Percentiles rank a stretch among this genome's conserved stretches.
These are phyloP conservation scores for Metschnikowia aberdeeniae DNA, from an alignment of 805 yeast genomes.

Conservation along the genomic window DNA sequence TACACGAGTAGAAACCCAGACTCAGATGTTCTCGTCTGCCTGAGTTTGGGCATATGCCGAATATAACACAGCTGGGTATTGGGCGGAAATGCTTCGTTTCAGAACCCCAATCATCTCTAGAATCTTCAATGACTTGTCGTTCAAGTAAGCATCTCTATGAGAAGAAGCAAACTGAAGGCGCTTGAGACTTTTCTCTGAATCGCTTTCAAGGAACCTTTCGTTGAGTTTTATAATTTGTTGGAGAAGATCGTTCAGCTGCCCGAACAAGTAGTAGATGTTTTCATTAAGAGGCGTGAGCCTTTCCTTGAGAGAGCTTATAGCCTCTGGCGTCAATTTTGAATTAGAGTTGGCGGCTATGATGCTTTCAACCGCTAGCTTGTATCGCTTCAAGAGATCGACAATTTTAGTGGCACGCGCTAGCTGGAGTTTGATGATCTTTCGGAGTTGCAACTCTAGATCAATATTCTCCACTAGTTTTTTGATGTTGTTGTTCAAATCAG, in stretches of 20 bases:
- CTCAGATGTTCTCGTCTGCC: not conserved
- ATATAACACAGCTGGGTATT: constrained; percentile 4
- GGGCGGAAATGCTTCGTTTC: not conserved
- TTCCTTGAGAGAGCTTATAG: constrained; percentile 26
- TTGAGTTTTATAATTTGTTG: constrained; percentile 25
- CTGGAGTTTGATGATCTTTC: constrained; percentile 38
- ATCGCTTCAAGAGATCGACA: constrained; percentile 27
- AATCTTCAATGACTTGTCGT: constrained; percentile 28
- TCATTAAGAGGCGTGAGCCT: constrained; percentile 44
- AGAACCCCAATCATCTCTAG: constrained; percentile 11
- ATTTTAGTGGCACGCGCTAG: constrained; percentile 37
- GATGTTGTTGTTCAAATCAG: constrained; percentile 2
- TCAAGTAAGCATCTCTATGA: constrained; percentile 38
- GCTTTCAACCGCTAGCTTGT: constrained; percentile 25
- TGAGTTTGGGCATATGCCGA: constrained; percentile 4
- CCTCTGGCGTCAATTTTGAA: constrained; percentile 19
- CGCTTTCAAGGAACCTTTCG: constrained; percentile 22
- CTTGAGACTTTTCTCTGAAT: constrained; percentile 17
- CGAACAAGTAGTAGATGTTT: constrained; percentile 41
- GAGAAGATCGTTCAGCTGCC: constrained; percentile 40
- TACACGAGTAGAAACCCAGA: not conserved
- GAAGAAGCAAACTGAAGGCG: constrained; percentile 26
- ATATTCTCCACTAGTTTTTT: constrained; percentile 34
- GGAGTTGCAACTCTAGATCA: constrained; percentile 40
- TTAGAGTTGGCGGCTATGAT: constrained; percentile 15